Conservation (phyloP, 139 green algal genomes). For the Ostreobium quekettii region DNA sequence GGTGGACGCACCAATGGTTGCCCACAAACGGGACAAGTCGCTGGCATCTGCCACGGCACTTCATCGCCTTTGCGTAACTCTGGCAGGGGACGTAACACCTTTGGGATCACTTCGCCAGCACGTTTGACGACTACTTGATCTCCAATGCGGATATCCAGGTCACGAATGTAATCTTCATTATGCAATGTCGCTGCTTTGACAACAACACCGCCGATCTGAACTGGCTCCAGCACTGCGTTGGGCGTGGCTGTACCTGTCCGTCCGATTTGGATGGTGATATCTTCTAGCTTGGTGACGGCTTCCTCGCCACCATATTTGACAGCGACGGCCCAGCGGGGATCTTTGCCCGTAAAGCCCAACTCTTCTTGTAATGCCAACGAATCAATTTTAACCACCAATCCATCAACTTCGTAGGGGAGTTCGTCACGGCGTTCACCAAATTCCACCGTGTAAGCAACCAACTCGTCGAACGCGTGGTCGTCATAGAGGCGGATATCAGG, state of each 20-base stretch:
- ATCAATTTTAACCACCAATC: constrained; percentile 46
- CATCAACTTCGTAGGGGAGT: constrained; percentile 47
- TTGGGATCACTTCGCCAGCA: constrained; percentile 49
- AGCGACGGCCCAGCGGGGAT: constrained; percentile 41
- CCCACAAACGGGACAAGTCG: no score
- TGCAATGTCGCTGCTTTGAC: constrained; percentile 38
- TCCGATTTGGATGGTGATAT: constrained; percentile 35
- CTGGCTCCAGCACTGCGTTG: constrained; percentile 33
- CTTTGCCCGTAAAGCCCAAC: constrained; percentile 17
- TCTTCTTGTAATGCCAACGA: constrained; percentile 15
- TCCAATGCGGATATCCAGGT: constrained; percentile 25
- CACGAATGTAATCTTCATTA: constrained; percentile 29
- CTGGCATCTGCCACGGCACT: no score
- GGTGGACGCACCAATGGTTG: no score
- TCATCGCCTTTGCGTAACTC: no score
- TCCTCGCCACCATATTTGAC: constrained; percentile 44
- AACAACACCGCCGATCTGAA: constrained; percentile 34
- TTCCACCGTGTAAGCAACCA: no score
- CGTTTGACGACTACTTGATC: constrained; percentile 37
- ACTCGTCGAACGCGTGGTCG: no score
- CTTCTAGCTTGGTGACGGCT: constrained; percentile 30
- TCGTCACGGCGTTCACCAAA: no score
- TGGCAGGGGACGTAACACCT: no score
- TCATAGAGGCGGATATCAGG: no score
- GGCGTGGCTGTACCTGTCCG: constrained; percentile 33